Evolutionary conservation across 768 basidiomycete genomes (phyloP), one percentile per base, ranked within the genome.

Genomic region (Tricholoma sp.): DNA sequence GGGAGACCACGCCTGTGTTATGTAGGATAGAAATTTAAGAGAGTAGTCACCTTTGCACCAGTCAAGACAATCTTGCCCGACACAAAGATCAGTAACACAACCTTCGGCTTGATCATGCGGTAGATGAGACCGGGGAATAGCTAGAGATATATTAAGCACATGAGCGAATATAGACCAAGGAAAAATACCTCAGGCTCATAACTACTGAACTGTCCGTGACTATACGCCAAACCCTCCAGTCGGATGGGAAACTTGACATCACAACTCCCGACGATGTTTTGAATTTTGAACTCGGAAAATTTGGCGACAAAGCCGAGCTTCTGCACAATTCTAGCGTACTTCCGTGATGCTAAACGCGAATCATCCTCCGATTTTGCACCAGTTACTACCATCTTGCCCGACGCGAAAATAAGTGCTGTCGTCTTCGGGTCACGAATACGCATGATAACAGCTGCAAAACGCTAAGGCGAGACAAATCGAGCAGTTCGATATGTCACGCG

Each of bases 381-480:
- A 39, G 97, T 98, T 57, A 98, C 96, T 71, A 99, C 97, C 92
- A 99, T 98, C 84, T 98, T 99, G 69, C 97, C 97, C 56, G 94
- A 96, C 33, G 97, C 97, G 73, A 99, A 99, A 73, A 99, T 98
- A 64, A 99, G 85, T 20, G 96, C 97, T 52, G 97, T 99, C 57
- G 97, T 99, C 81, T 99, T 99, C 51, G 97, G 97, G 65, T 98
- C 97, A 63, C 97, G 94, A 68, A 99, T 98, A 73, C 97, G 93
- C 97, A 99, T 99, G 76, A 99, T 98, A 64, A 98, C 97, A 58
- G 97, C 97, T 65, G 96, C 97, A 79, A 99, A 99, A 88, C 97
- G 97, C 97, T 99, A 78, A 55, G 24, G 75, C 71, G 73, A 76
- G 74, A 78, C 74, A 80, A 76, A 75, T 76, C 77, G 74, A 79